Evolutionary conservation across 2,329 filamentous ascomycete species (phyloP), one percentile per base, ranked within the genome.

Genomic region (Teratosphaeria nubilosa): DNA sequence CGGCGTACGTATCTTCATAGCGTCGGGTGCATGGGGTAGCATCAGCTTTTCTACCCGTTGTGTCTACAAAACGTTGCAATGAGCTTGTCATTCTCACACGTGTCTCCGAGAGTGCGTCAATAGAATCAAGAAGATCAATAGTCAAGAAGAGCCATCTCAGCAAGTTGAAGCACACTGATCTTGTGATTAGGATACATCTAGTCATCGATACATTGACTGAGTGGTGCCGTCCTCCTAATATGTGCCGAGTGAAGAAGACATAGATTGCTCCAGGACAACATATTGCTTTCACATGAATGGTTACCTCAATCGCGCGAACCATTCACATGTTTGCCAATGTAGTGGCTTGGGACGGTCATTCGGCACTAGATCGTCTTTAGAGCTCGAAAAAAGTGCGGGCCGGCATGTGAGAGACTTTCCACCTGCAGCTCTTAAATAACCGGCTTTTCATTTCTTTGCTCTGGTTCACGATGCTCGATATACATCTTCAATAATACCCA

Each of bases 371-470:
- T 48, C 41, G 41, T 16, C 41, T n/a, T 20, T 22, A 37, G 53
- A 54, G n/a, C 31, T 34, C 14, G 53, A 25, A 25, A 37, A 58
- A 58, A 51, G 56, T 55, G 37, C 50, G 55, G 55, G n/a, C 41
- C 51, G 48, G 22, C 41, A 48, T 48, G 41, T 53, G 51, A 53
- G 22, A 53, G 51, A 48, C 41, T 48, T 48, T 22, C 41, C 41
- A 45, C 37, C 14, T n/a, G n/a, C n/a, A 30, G 27, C 27, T 30
- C 7, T 48, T 48, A 5, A 22, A 48, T 16, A 48, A 20, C 20
- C n/a, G n/a, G 41, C n/a, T 24, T 37, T 48, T 22, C 4, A 48
- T 16, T 20, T 48, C 41, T 48, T 5, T 16, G 16, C 20, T n/a
- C 20, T 48, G n/a, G 9, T 16, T 9, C 41, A 22, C n/a, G 41